A percentile compares a stretch with the other conserved stretches of the same genome.
Conservation (phyloP, 352 stramenopile species). For the Phytophthora crassamura region DNA sequence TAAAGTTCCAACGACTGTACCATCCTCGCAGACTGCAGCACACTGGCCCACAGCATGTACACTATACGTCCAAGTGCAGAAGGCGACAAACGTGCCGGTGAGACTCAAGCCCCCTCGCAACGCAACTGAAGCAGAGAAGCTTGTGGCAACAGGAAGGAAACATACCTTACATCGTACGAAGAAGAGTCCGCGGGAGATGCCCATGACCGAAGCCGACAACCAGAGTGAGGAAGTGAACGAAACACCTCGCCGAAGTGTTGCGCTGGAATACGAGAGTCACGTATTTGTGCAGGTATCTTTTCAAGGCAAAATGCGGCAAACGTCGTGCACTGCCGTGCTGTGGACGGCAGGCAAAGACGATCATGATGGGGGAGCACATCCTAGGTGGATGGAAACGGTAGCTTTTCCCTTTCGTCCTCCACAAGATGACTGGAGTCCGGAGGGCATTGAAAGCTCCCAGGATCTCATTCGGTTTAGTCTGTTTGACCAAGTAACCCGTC, state of each 20-base stretch:
- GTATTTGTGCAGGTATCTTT: conserved; percentile 88
- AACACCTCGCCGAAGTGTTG: conserved; percentile 11
- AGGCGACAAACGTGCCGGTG: conserved; percentile 77
- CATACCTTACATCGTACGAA: conserved; percentile 28
- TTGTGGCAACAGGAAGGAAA: conserved; percentile 12
- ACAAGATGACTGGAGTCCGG: conserved; percentile 82
- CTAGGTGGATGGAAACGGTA: conserved; percentile 94
- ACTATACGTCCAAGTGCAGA: conserved; percentile 87
- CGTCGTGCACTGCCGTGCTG: conserved; percentile 45
- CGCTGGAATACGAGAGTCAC: conserved; percentile 49
- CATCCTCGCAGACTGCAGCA: conserved; percentile 13
- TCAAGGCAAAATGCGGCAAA: conserved; percentile 77
- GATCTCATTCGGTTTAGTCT: conserved; percentile 88
- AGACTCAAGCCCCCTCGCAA: conserved; percentile 38
- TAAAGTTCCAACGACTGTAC: conserved; percentile 24
- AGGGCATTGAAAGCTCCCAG: conserved; percentile 64
- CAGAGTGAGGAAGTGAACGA: conserved; percentile 23
- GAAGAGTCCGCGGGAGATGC: conserved; percentile 27
- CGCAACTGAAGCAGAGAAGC: conserved; percentile 20
- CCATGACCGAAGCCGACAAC: neutral
- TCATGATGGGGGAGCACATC: conserved; percentile 36
- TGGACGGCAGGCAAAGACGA: conserved; percentile 12
- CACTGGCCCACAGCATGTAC: conserved; percentile 73
- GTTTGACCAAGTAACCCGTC: conserved; percentile 88
- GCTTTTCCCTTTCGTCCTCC: conserved; percentile 87